Base-by-base conservation (phyloP, 2,329 filamentous ascomycete species). In the Beauveria brongniartii region DNA sequence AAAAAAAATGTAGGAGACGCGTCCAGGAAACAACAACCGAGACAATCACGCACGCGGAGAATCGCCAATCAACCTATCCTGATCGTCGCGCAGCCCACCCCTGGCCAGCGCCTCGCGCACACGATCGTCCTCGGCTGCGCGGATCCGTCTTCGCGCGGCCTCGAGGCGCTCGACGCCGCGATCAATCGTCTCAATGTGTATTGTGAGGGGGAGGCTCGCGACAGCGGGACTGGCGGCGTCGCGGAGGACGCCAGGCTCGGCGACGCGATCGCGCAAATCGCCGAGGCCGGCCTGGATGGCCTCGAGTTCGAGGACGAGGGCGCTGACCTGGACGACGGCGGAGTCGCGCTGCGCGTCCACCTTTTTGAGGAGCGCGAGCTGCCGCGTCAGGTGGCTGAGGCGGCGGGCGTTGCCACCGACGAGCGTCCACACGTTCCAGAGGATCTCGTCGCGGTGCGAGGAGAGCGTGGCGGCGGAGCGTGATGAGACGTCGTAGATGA, bases 111-210 rank as follows among this genome's bases (percentile, higher is more conserved):
- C 80, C 66, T 81, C 77, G 60, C 77, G 74, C 28, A 86, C 74
- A 56, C 80, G 75, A 40, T 87, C 82, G 47, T 84, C 78, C 75
- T 89, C 85, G 18, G 83, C 73, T 34, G 77, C 79, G 59, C 82
- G 76, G 20, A 84, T 82, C 63, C 83, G 81, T 47, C 81, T 79
- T 62, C 89, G 78, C 52, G 86, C 85, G 24, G 76, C 73, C 70
- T 90, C 86, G 63, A 94, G 74, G 64, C 90, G 79, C 71, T 92
- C 87, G 1, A 92, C 84, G 0, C 88, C 88, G 54, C 84, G 77
- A 61, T 88, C 80, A 63, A 94, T 91, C 61, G 85, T 86, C 65
- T 91, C 85, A 46, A 94, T 86, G 69, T 94, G 89, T 47, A 91
- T 86, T 55, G 82, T 81, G 5, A 94, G 75, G 3, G 89, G 88